These are phyloP conservation scores for Brassica cretica DNA, from an alignment of 345 rosid species.

Conservation along the genomic window DNA sequence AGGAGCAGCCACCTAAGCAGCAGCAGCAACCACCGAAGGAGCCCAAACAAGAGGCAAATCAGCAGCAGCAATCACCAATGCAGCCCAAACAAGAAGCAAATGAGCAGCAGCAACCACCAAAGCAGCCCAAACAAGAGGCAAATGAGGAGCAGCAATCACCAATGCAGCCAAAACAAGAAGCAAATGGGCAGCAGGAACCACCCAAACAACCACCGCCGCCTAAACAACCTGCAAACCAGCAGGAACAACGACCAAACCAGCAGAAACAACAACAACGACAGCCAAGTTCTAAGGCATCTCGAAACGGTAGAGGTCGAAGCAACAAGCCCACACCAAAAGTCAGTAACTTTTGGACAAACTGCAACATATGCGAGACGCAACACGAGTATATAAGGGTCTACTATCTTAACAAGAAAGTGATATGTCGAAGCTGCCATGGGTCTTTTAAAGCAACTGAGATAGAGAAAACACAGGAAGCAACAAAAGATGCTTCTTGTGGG, in stretches of 20 bases:
- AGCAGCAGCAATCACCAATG: neutral
- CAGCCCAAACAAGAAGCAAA: neutral
- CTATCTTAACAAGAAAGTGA: conserved; percentile 66
- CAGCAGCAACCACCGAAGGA: neutral
- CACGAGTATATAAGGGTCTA: conserved; percentile 65
- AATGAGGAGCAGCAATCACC: neutral
- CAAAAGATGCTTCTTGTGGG: conserved; percentile 27
- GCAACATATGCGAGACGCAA: conserved; percentile 55
- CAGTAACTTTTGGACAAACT: conserved; percentile 75
- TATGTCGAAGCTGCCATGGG: conserved; percentile 62
- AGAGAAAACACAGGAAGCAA: conserved; percentile 13
- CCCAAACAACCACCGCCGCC: conserved; percentile 3
- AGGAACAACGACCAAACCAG: neutral
- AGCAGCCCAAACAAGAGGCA: neutral
- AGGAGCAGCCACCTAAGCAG: neutral
- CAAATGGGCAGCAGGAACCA: neutral
- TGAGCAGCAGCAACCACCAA: neutral
- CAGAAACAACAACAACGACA: neutral
- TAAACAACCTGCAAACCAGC: neutral
- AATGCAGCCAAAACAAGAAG: neutral
- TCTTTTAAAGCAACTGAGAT: conserved; percentile 73
- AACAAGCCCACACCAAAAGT: conserved; percentile 34
- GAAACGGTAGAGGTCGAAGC: conserved; percentile 5
- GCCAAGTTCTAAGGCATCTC: conserved; percentile 2
- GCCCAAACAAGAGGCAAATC: neutral